Percentiles rank a stretch among this genome's conserved stretches.
Evolutionary conservation across 2,329 filamentous ascomycete genomes (phyloP).

Genomic region (Cryphonectria nitschkei): DNA sequence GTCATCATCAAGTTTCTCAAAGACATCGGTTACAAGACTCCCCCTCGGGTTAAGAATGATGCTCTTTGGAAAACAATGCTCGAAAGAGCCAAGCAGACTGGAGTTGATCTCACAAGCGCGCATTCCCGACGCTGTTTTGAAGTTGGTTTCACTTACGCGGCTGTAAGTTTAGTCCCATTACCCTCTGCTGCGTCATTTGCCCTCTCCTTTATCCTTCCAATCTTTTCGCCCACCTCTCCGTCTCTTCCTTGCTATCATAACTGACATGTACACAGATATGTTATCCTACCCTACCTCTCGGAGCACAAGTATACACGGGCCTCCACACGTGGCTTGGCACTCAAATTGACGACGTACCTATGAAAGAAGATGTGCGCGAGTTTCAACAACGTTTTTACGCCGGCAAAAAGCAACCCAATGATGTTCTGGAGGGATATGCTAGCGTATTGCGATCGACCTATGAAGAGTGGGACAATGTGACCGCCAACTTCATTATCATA

Average conservation of each 20-base stretch:
- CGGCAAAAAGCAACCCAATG: constrained; percentile 5
- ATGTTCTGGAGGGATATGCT: constrained; percentile 7
- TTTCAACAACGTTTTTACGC: constrained; percentile 11
- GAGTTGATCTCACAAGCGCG: background rate
- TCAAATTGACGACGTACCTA: constrained; percentile 3
- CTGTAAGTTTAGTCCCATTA: background rate
- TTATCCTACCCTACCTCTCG: background rate
- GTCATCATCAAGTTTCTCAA: constrained; percentile 4
- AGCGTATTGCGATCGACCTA: constrained; percentile 9
- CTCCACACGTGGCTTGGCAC: constrained; percentile 16
- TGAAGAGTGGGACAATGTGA: constrained; percentile 4
- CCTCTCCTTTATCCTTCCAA: background rate
- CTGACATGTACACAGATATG: background rate
- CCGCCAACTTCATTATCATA: constrained; percentile 14
- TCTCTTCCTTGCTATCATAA: no score
- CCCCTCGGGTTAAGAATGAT: background rate
- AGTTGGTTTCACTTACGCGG: constrained; percentile 13
- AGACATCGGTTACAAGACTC: constrained; percentile 2
- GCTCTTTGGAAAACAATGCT: constrained; percentile 16
- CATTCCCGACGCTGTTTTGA: background rate
- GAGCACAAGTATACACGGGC: constrained; percentile 12
- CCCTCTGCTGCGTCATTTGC: no score
- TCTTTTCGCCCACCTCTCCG: no score
- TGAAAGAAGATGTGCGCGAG: constrained; percentile 8
- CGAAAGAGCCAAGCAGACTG: background rate